These are phyloP conservation scores for Leccinum angustisporum DNA, from an alignment of 1,284 basidiomycete species.

Conservation along the genomic window DNA sequence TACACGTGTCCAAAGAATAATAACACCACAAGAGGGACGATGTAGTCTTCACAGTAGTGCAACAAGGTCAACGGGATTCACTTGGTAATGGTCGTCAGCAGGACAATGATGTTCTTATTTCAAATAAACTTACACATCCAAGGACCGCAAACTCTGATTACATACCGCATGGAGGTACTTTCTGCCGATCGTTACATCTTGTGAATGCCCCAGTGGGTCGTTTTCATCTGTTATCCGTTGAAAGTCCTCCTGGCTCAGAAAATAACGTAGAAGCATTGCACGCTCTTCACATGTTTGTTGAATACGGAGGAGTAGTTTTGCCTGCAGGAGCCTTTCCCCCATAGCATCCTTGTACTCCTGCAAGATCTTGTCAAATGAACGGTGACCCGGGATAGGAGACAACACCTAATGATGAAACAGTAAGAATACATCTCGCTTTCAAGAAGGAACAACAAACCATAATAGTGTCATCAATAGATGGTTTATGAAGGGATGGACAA, in stretches of 20 bases:
- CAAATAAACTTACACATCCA: too few relatives aligned
- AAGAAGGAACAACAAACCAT: background rate
- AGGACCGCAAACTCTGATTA: too few relatives aligned
- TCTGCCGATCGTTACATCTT: too few relatives aligned
- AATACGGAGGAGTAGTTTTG: background rate
- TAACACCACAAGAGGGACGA: too few relatives aligned
- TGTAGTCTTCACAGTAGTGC: too few relatives aligned
- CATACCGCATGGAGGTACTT: too few relatives aligned
- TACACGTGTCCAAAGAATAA: too few relatives aligned
- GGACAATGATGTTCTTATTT: too few relatives aligned
- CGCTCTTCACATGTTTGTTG: background rate
- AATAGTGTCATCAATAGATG: background rate
- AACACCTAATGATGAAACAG: background rate
- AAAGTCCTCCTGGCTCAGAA: background rate
- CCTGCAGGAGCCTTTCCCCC: background rate
- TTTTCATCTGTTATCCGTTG: background rate
- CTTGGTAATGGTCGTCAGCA: too few relatives aligned
- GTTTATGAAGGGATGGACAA: background rate
- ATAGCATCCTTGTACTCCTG: background rate
- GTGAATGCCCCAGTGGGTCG: background rate
- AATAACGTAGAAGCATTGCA: background rate
- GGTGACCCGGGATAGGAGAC: background rate
- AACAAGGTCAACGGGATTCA: too few relatives aligned
- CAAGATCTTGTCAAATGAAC: background rate
- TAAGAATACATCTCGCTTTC: background rate